phyloP scores from a whole-genome alignment of 2,329 filamentous ascomycete species.

The Colletotrichum godetiae region DNA sequence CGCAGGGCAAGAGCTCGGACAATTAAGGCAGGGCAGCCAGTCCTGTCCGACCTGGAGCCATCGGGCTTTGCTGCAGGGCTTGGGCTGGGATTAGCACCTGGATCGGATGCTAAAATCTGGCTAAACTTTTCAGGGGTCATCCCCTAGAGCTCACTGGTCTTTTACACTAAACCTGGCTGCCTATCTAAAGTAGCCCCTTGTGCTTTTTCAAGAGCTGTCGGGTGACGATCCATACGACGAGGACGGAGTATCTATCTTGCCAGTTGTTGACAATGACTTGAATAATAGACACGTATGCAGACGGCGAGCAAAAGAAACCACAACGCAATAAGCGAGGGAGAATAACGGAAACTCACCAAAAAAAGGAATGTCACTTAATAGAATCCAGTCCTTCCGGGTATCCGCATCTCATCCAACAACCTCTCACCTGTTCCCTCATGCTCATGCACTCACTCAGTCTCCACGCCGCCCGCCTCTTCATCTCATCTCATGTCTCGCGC shows the following conservation, averaged over 20 bases:
- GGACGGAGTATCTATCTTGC: not conserved
- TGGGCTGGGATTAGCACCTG: slow-evolving; percentile 15
- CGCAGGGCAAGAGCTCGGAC: not conserved
- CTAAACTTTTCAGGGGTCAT: slow-evolving; percentile 28
- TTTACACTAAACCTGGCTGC: not conserved
- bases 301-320: not conserved
- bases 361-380: not conserved
- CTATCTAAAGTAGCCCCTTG: not conserved
- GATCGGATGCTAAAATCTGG: slow-evolving; percentile 22
- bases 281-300: too few relatives aligned
- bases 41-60: not conserved
- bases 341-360: not conserved
- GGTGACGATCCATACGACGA: too few relatives aligned
- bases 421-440: not conserved
- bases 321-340: not conserved
- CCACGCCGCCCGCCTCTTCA: slow-evolving; percentile 1
- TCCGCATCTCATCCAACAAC: not conserved
- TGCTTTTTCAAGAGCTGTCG: not conserved
- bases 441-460: not conserved
- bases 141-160: slow-evolving; percentile 15
- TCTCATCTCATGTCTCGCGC: slow-evolving; percentile 26
- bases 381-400: not conserved
- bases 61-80: slow-evolving; percentile 25
- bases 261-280: too few relatives aligned
- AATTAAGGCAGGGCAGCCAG: not conserved